phyloP scores from a whole-genome alignment of 371 early-diverging fungal species.

The Dichotomocladium elegans region DNA sequence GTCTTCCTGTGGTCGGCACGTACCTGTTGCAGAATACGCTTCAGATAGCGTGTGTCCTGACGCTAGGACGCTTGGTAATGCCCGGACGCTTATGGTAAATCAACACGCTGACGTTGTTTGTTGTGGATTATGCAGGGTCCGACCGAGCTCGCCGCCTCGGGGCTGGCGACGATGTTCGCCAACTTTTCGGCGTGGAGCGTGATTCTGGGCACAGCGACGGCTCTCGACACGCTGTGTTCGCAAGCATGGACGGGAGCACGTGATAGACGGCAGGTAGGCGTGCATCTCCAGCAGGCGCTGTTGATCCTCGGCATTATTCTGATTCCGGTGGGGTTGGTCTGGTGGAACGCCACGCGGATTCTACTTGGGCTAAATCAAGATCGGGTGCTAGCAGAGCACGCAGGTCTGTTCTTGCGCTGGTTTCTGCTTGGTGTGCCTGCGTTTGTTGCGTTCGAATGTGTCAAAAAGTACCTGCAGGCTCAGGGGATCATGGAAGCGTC shows the following conservation, averaged over 20 bases:
- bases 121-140: constrained; percentile 33
- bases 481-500: constrained; percentile 78
- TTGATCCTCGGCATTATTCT: constrained; percentile 28
- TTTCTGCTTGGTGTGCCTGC: constrained; percentile 72
- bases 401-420: constrained; percentile 59
- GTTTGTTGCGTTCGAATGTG: constrained; percentile 71
- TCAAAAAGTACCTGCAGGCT: constrained; percentile 77
- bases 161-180: constrained; percentile 77
- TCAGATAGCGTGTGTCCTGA: constrained; percentile 58
- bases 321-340: constrained; percentile 69
- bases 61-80: constrained; percentile 59
- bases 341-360: constrained; percentile 64
- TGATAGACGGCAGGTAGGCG: constrained; percentile 70
- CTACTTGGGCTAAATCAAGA: constrained; percentile 41
- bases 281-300: constrained; percentile 81
- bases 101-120: neutral
- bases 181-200: constrained; percentile 82
- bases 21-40: constrained; percentile 65
- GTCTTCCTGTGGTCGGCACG: constrained; percentile 58
- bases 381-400: constrained; percentile 24
- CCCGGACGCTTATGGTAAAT: neutral
- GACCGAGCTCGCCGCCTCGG: constrained; percentile 73
- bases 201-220: constrained; percentile 74
- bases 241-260: constrained; percentile 78
- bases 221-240: constrained; percentile 85